phyloP scores from a whole-genome alignment of 257 asterid species.

The Solanum boliviense region DNA sequence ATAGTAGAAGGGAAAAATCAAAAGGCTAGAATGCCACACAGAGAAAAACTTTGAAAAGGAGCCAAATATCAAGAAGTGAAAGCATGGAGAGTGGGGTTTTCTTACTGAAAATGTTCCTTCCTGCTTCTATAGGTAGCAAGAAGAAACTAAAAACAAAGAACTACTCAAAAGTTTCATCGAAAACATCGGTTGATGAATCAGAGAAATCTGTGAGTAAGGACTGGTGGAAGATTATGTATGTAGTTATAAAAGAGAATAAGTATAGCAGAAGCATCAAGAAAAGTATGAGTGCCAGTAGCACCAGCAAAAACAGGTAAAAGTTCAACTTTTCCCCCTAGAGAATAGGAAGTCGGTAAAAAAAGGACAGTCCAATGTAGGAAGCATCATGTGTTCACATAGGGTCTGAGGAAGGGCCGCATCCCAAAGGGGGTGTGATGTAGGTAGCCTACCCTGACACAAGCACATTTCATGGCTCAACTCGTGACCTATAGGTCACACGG shows the following conservation, averaged over 20 bases:
- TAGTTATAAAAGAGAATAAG: neutral
- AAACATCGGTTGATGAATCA: slow-evolving; percentile 5
- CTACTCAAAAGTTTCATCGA: slow-evolving; percentile 6
- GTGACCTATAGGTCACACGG: neutral
- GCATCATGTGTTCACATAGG: neutral
- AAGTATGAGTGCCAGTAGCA: neutral
- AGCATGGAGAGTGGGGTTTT: slow-evolving; percentile 55
- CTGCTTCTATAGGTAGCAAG: slow-evolving; percentile 22
- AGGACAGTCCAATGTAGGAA: neutral
- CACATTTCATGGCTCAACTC: neutral
- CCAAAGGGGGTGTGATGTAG: neutral
- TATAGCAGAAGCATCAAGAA: neutral
- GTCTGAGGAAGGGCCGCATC: neutral
- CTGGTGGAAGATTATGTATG: neutral
- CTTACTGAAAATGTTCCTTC: slow-evolving; percentile 38
- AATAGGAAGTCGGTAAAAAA: neutral
- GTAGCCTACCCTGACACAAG: neutral
- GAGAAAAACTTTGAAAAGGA: neutral
- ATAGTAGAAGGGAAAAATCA: slow-evolving; percentile 3
- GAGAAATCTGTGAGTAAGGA: slow-evolving; percentile 10
- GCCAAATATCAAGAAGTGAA: slow-evolving; percentile 24
- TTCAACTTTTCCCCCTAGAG: neutral
- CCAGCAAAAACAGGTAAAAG: neutral
- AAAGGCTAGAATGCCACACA: slow-evolving; percentile 6
- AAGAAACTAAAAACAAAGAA: slow-evolving; percentile 17